Percentiles rank a stretch among this genome's conserved stretches.
Evolutionary conservation across 2,329 filamentous ascomycete genomes (phyloP).

Genomic region (Botryotinia narcissicola): DNA sequence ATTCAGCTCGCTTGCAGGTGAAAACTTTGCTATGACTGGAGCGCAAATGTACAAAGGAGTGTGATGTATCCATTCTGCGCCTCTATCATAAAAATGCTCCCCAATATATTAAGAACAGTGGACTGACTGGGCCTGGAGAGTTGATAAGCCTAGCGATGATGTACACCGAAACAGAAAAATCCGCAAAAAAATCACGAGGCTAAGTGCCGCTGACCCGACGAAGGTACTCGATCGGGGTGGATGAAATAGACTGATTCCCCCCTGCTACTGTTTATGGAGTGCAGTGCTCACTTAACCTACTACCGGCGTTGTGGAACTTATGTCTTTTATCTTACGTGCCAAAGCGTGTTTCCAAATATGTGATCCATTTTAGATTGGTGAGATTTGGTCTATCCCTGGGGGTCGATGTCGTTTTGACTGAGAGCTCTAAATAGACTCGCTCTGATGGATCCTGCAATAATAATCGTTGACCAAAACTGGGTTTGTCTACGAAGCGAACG

Average conservation of each 20-base stretch:
- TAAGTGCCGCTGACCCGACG: slow-evolving; percentile 18
- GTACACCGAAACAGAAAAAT: neutral
- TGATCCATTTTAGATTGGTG: neutral
- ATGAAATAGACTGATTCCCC: neutral
- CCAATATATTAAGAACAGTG: neutral
- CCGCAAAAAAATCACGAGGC: neutral
- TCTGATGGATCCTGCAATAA: slow-evolving; percentile 3
- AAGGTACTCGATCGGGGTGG: slow-evolving; percentile 2
- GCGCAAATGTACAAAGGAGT: slow-evolving; percentile 3
- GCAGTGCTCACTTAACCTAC: slow-evolving; percentile 11
- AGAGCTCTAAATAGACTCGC: slow-evolving; percentile 11
- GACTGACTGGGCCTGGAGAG: neutral
- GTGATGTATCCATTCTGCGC: neutral
- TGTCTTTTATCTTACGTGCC: slow-evolving; percentile 2
- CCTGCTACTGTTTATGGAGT: slow-evolving; percentile 8
- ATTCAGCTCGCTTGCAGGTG: slow-evolving; percentile 9
- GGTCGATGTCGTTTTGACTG: slow-evolving; percentile 1
- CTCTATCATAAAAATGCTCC: neutral
- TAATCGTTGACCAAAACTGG: slow-evolving; percentile 2
- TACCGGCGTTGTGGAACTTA: slow-evolving; percentile 14
- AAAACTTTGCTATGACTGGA: slow-evolving; percentile 6
- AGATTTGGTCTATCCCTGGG: neutral
- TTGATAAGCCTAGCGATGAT: neutral
- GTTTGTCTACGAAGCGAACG: slow-evolving; percentile 2
- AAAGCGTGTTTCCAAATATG: slow-evolving; percentile 3